phyloP scores from a whole-genome alignment of 208 protist genomes.

The Plasmodiophora brassicae region DNA sequence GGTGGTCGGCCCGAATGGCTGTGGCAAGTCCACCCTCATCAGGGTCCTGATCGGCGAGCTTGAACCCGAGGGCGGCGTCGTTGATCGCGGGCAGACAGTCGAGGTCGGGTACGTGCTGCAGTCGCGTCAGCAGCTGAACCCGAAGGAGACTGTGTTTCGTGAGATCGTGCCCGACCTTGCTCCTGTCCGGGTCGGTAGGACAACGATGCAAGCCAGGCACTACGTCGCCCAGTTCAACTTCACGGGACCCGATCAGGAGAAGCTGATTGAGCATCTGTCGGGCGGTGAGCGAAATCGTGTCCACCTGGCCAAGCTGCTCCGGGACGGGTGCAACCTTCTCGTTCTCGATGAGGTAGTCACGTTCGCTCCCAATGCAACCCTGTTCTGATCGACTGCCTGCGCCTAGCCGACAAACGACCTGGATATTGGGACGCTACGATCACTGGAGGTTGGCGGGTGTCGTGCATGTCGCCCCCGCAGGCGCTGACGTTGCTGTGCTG shows the following conservation, averaged over 20 bases:
- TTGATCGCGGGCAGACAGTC: constrained; percentile 51
- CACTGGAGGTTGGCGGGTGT: constrained; percentile 50
- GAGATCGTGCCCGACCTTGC: constrained; percentile 50
- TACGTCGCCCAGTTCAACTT: constrained; percentile 56
- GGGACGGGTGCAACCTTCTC: constrained; percentile 54
- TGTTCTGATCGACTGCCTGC: constrained; percentile 43
- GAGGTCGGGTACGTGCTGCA: constrained; percentile 44
- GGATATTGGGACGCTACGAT: constrained; percentile 57
- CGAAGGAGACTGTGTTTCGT: constrained; percentile 49
- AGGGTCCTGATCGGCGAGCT: constrained; percentile 45
- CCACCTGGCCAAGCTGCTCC: constrained; percentile 61
- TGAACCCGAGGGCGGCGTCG: constrained; percentile 33
- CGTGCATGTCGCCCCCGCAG: neutral
- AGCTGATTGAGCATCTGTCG: constrained; percentile 43
- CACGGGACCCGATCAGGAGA: constrained; percentile 53
- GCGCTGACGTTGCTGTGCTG: neutral
- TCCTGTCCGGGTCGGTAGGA: constrained; percentile 16
- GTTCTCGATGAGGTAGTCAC: constrained; percentile 51
- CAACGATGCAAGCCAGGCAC: constrained; percentile 47
- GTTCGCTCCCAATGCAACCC: constrained; percentile 44
- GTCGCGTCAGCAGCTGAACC: constrained; percentile 36
- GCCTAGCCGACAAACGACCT: constrained; percentile 67
- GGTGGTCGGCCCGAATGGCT: constrained; percentile 59
- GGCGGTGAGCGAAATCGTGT: constrained; percentile 62
- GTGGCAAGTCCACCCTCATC: constrained; percentile 59